phyloP scores from a whole-genome alignment of 2,329 filamentous ascomycete species.

The Camillea tinctor region DNA sequence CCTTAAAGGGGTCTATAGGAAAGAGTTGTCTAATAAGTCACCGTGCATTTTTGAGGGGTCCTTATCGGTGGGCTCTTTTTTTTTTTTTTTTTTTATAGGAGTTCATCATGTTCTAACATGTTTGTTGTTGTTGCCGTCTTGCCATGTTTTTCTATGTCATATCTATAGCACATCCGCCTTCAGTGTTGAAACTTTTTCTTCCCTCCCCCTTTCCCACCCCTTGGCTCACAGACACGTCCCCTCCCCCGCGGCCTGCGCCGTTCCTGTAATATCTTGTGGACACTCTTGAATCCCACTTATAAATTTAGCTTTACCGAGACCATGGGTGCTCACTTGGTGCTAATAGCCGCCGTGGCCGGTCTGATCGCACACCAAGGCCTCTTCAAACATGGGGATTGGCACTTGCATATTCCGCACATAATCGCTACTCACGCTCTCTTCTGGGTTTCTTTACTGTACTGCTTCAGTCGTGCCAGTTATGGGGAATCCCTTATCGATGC shows the following conservation, averaged over 20 bases:
- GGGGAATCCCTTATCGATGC: neutral
- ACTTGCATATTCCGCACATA: constrained; percentile 19
- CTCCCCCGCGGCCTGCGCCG: neutral
- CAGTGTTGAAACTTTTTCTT: neutral
- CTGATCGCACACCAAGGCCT: constrained; percentile 15
- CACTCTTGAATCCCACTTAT: neutral
- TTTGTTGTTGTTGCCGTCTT: no score
- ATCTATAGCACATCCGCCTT: neutral
- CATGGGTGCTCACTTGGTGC: neutral
- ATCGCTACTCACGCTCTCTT: constrained; percentile 11
- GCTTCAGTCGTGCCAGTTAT: neutral
- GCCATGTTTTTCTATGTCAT: neutral
- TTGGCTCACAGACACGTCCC: neutral
- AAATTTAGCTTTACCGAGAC: neutral
- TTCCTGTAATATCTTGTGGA: neutral
- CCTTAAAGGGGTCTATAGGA: no score
- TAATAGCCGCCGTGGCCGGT: constrained; percentile 12
- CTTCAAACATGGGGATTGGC: constrained; percentile 21
- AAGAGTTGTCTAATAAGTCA: no score
- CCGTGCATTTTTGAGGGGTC: no score
- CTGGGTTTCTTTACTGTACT: constrained; percentile 6
- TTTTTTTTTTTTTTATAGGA: no score
- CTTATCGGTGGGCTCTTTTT: no score
- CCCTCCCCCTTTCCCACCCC: no score
- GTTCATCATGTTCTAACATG: no score